Conservation (phyloP, 352 stramenopile species). For the Phytophthora foliorum region DNA sequence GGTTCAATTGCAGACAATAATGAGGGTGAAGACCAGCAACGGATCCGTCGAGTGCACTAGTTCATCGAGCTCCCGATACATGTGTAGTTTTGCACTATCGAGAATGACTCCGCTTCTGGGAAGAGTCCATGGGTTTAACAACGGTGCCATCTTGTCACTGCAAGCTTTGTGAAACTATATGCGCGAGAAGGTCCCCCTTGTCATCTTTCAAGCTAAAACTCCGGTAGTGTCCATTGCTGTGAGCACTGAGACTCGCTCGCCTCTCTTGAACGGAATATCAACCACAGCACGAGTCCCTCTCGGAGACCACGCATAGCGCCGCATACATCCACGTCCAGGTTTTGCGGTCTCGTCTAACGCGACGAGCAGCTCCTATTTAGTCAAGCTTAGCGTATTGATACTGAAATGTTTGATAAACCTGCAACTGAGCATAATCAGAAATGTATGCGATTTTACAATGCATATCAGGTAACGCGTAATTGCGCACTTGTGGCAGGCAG, state of each 20-base stretch:
- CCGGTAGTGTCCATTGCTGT: conserved; percentile 15
- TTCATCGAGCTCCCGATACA: background rate
- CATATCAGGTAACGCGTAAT: too few relatives aligned
- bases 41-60: background rate
- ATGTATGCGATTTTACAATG: too few relatives aligned
- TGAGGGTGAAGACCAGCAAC: too few relatives aligned
- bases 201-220: conserved; percentile 14
- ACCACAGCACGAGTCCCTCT: conserved; percentile 3
- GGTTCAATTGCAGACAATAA: too few relatives aligned
- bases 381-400: too few relatives aligned
- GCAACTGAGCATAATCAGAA: too few relatives aligned
- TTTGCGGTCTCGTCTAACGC: conserved; percentile 36
- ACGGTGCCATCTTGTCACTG: background rate
- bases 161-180: conserved; percentile 13
- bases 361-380: conserved; percentile 7
- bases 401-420: too few relatives aligned
- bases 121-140: conserved; percentile 5
- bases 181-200: conserved; percentile 13
- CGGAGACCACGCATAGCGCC: conserved; percentile 16
- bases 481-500: too few relatives aligned
- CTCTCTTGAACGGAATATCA: conserved; percentile 12
- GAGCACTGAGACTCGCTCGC: conserved; percentile 18
- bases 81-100: background rate
- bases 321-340: conserved; percentile 18
- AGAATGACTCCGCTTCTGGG: background rate